Base-by-base conservation (phyloP, 495 filamentous ascomycete species). In the Penicillium longicatenatum region DNA sequence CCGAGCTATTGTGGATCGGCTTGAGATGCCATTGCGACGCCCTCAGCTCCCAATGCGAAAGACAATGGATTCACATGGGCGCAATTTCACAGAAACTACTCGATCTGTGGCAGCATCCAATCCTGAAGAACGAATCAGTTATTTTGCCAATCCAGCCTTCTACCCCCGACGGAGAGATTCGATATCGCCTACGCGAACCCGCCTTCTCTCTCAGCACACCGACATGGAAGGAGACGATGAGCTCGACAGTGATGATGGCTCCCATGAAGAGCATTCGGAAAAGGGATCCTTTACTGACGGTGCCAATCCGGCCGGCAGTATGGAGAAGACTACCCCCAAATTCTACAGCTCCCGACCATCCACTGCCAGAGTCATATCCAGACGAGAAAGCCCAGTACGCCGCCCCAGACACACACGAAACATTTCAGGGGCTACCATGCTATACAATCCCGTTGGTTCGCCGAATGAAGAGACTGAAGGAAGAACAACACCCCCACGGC, bases 151-250 rank as follows among this genome's bases (percentile, higher is more conserved):
- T 19, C 69, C 74, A 0, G 60, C 74, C 57, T 74, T 70, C 4
- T 35, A 61, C 20, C 58, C 66, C 52, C 67, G 72, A 60, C 49
- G 69, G 24, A 58, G 65, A 35, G 49, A 56, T 6, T 60, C 55
- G n/a, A n/a, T 55, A 7, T 64, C 72, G 2, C 64, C 67, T 1
- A 59, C 47, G 0, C 69, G 66, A 45, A 62, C 47, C 37, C 69
- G 78, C 14, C 75, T 79, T 48, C 59, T 75, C 12, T 81, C 78
- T 0, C 78, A 77, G 42, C 78, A 89, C 60, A 90, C 86, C 3
- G 91, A 91, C 61, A 91, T 82, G 33, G 91, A 96, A 71, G 92
- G 89, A 4, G 92, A 96, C 61, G 91, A 96, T 61, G 92, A 96
- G 70, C 79, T 91, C n/a, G 81, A 91, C n/a, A 92, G 89, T 0